Evolutionary conservation across 352 stramenopile genomes (phyloP).

Genomic region (Peronospora farinosa): DNA sequence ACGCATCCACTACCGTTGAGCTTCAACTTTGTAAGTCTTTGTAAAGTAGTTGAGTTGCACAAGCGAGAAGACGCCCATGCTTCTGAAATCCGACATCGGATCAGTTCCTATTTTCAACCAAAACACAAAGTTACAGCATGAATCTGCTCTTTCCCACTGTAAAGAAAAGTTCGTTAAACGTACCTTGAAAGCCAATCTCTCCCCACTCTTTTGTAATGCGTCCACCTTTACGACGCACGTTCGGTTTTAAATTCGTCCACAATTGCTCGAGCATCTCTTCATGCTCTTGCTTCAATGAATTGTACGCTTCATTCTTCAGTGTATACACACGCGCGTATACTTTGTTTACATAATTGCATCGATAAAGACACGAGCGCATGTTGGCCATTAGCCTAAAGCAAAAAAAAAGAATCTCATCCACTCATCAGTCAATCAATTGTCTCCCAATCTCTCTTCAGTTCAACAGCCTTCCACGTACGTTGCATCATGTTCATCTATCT

Average conservation of each 20-base stretch:
- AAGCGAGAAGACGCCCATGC: conserved; percentile 77
- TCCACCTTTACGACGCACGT: conserved; percentile 62
- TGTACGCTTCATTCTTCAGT: conserved; percentile 64
- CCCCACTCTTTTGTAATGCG: conserved; percentile 85
- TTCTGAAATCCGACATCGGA: conserved; percentile 80
- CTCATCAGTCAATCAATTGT: not conserved
- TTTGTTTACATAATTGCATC: conserved; percentile 71
- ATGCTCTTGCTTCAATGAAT: conserved; percentile 54
- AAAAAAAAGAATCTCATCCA: not conserved
- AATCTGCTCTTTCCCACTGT: not conserved
- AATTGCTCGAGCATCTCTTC: conserved; percentile 79
- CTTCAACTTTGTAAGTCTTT: conserved; percentile 66
- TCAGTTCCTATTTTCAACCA: conserved; percentile 44
- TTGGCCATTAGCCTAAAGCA: conserved; percentile 61
- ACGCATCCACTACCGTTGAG: conserved; percentile 38
- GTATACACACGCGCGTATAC: conserved; percentile 48
- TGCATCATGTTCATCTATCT: conserved; percentile 40
- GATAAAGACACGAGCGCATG: conserved; percentile 56
- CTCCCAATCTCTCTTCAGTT: not conserved
- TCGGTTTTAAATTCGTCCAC: conserved; percentile 73
- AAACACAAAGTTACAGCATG: not conserved
- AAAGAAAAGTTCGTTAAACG: not conserved
- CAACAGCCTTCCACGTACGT: conserved; percentile 25
- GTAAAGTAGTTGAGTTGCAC: conserved; percentile 75
- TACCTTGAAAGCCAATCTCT: conserved; percentile 85